Evolutionary conservation across 164 flowering plant genomes (phyloP), one percentile per base, ranked within the genome.

Genomic region (Stephania japonica): DNA sequence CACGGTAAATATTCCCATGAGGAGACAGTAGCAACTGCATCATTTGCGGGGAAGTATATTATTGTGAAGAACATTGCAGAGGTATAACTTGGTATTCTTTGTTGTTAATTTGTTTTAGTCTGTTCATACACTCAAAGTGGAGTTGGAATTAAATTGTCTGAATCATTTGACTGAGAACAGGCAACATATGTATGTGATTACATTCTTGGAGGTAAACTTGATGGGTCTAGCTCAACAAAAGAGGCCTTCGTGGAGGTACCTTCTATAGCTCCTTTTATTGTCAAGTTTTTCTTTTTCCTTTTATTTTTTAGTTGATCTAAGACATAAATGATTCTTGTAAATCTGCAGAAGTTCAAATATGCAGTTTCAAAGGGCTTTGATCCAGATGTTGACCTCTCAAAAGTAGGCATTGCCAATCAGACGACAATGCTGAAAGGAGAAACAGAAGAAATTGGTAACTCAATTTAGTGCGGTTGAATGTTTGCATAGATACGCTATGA

Each of bases 371-470:
- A 84, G 68, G 99, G 97, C 5, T 92, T 95, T 84, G 97, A 95
- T 86, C 99, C 99, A 27, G 96, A 95, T 72, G 26, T 5, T 13
- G 99, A 95, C 80, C 89, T 95, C 26, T 62, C 71, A 0, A 95
- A 87, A 83, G 81, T 87, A 73, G 99, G 99, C 76, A 88, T 95
- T 80, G 99, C 99, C 49, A 95, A 95, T 74, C 99, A 95, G 80
- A 95, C 99, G 18, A 95, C 99, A 9, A 95, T 95, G 99, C 93
- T 95, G 68, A 95, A 92, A 85, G 97, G 97, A 74, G 99, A 95
- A 82, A 95, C 99, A 19, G 99, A 95, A 82, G 97, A 94, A 44
- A 94, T 94, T 77, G 99, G 99, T 92, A 32, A 80, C 91, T 83
- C 69, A 19, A 59, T 68, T n/a, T 80, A 62, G 2, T 73, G 49